Conservation (phyloP, 805 yeast genomes). For the Kodamaea fukazawae region DNA sequence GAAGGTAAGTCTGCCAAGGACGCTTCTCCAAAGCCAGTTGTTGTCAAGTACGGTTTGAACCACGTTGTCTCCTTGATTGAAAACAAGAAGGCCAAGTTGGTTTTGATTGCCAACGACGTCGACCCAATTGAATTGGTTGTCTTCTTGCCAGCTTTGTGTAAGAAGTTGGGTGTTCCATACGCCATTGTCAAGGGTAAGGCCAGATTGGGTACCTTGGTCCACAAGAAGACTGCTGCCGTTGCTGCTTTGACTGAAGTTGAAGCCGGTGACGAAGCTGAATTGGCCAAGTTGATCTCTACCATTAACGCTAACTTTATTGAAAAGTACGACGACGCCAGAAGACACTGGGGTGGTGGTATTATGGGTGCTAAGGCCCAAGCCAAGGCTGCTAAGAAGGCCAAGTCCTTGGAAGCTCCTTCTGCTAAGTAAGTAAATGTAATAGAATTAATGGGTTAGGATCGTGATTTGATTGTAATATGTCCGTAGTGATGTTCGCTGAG, state of each 20-base stretch:
- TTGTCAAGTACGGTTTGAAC: slow-evolving; percentile 97
- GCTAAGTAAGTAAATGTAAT: slow-evolving; percentile 5
- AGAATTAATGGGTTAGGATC: slow-evolving; percentile 1
- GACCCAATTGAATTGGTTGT: slow-evolving; percentile 98
- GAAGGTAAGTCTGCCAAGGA: slow-evolving; percentile 97
- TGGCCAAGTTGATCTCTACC: slow-evolving; percentile 89
- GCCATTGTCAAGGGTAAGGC: slow-evolving; percentile 46
- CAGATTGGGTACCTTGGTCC: slow-evolving; percentile 60
- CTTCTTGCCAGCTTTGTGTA: slow-evolving; percentile 97
- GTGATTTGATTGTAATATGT: neutral
- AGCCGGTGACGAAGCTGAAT: slow-evolving; percentile 91
- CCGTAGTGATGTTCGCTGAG: neutral
- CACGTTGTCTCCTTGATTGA: slow-evolving; percentile 96
- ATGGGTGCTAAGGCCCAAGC: slow-evolving; percentile 92
- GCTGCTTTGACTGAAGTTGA: slow-evolving; percentile 96
- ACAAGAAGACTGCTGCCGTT: slow-evolving; percentile 95
- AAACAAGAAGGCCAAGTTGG: slow-evolving; percentile 98
- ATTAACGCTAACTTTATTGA: slow-evolving; percentile 90
- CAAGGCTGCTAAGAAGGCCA: slow-evolving; percentile 74
- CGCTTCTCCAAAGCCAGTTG: slow-evolving; percentile 94
- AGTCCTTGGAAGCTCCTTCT: slow-evolving; percentile 38
- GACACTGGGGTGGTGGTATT: slow-evolving; percentile 99
- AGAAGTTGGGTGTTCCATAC: slow-evolving; percentile 96
- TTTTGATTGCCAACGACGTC: slow-evolving; percentile 96
- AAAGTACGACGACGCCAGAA: slow-evolving; percentile 93